These are phyloP conservation scores for Suillus spraguei DNA, from an alignment of 768 basidiomycete genomes.

Conservation along the genomic window DNA sequence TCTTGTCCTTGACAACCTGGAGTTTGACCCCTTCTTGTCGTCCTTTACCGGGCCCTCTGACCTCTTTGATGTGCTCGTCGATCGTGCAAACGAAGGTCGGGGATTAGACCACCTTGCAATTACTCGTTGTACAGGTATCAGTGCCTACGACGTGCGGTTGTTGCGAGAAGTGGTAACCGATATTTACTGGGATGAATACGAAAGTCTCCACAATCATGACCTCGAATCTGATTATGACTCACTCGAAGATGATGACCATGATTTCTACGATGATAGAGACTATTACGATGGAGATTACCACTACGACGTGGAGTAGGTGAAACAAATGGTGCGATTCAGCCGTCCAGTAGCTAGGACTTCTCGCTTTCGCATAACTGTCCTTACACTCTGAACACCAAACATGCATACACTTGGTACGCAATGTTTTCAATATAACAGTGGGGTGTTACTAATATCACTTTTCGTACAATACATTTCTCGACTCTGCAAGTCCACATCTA, in stretches of 20 bases:
- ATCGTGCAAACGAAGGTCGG: constrained; percentile 9
- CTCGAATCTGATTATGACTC: neutral
- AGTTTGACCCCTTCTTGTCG: neutral
- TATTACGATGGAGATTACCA: neutral
- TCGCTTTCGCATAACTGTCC: neutral
- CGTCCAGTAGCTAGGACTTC: neutral
- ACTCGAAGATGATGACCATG: constrained; percentile 1
- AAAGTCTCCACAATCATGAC: neutral
- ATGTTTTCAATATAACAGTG: neutral
- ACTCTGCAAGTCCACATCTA: neutral
- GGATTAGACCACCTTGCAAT: constrained; percentile 1
- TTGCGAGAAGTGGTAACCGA: constrained; percentile 11
- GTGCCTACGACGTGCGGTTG: neutral
- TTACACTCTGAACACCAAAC: neutral
- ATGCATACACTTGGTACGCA: neutral
- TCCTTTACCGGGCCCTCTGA: neutral
- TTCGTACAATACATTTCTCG: neutral
- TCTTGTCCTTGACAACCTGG: neutral
- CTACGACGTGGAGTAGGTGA: neutral
- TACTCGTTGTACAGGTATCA: neutral
- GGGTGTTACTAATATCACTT: neutral
- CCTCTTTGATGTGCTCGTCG: constrained; percentile 9
- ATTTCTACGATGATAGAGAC: neutral
- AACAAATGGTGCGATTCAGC: neutral
- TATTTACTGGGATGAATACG: constrained; percentile 6